Evolutionary conservation across 2,329 filamentous ascomycete species (phyloP).

Genomic region (Trichoderma sp.): DNA sequence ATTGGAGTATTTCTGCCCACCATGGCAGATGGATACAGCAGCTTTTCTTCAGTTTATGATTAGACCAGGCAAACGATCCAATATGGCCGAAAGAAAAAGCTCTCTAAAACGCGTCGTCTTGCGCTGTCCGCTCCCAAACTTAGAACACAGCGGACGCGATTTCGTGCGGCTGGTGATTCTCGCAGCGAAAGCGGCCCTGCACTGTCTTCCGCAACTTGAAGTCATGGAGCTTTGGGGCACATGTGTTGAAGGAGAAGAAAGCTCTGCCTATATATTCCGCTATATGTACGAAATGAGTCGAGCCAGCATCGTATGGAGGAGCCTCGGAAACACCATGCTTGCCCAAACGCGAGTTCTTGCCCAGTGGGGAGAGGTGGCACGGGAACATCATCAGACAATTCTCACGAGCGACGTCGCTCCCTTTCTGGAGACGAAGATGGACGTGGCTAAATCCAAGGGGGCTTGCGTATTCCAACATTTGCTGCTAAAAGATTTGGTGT

Average conservation of each 20-base stretch:
- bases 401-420: neutral
- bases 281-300: neutral
- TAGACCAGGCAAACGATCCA: neutral
- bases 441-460: neutral
- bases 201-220: conserved; percentile 5
- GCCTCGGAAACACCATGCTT: neutral
- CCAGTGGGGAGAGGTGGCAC: conserved; percentile 1
- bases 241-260: neutral
- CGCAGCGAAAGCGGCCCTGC: conserved; percentile 5
- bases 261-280: conserved; percentile 7
- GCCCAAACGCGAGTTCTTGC: neutral
- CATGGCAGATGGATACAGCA: conserved; percentile 12
- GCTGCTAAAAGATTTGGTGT: conserved; percentile 3
- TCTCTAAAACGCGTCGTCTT: neutral
- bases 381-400: neutral
- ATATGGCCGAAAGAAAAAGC: neutral
- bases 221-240: conserved; percentile 8
- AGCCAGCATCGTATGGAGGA: conserved; percentile 10
- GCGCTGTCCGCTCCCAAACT: neutral
- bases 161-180: neutral
- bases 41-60: neutral
- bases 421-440: neutral
- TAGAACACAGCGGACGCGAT: neutral
- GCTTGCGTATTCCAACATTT: neutral
- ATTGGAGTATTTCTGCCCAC: neutral